phyloP scores from a whole-genome alignment of 148 eudicot species.

The Vaccinium macrocarpon region DNA sequence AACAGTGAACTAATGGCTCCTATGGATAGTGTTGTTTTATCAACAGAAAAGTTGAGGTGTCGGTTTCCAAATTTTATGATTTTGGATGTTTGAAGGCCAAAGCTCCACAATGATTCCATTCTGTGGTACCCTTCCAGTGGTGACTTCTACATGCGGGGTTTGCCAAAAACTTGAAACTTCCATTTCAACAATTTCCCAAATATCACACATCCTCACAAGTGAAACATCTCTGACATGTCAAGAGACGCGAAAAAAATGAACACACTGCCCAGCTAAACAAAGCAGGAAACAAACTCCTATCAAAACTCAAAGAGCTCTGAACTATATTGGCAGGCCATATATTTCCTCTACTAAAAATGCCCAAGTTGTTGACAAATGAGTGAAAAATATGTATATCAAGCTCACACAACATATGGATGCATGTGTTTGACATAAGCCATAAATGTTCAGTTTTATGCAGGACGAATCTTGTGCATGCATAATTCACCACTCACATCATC shows the following conservation, averaged over 20 bases:
- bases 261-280: not conserved
- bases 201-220: not conserved
- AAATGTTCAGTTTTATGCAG: not conserved
- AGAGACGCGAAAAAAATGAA: not conserved
- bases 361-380: too few species aligned
- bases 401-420: not conserved
- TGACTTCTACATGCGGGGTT: not conserved
- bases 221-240: not conserved
- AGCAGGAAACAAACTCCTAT: not conserved
- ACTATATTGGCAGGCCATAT: not conserved
- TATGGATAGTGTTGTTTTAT: not conserved
- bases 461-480: not conserved
- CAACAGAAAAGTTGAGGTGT: not conserved
- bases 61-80: not conserved
- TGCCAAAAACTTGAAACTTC: not conserved
- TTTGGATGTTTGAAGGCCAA: not conserved
- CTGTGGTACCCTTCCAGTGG: not conserved
- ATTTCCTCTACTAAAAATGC: too few species aligned
- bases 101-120: not conserved
- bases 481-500: not conserved
- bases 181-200: not conserved
- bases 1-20: not conserved
- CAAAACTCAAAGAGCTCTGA: not conserved
- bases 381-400: not conserved
- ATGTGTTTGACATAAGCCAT: not conserved